A percentile compares a stretch with the other conserved stretches of the same genome.
phyloP scores from a whole-genome alignment of 2,329 filamentous ascomycete species.

The Cordyceps fumosorosea region DNA sequence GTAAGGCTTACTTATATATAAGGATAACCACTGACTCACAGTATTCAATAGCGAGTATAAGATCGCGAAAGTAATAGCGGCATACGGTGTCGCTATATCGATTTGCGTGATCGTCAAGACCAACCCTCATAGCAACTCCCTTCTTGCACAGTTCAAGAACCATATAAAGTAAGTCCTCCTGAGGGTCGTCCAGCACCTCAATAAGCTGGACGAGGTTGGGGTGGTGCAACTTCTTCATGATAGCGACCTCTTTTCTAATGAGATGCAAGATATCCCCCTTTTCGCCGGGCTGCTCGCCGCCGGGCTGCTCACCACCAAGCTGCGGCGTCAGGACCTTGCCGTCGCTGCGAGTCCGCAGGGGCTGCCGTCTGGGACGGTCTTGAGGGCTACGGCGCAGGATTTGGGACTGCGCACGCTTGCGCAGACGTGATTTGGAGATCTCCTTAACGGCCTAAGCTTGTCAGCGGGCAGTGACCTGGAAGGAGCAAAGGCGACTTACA shows the following conservation, averaged over 20 bases:
- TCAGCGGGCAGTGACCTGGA: too few relatives aligned
- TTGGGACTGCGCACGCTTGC: conserved; percentile 85
- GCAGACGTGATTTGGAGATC: conserved; percentile 86
- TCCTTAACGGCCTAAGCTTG: conserved; percentile 78
- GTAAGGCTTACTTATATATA: too few relatives aligned
- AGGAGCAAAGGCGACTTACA: conserved; percentile 64
- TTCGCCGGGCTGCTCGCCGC: too few relatives aligned
- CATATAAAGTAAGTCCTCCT: conserved; percentile 96
- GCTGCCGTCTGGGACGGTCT: conserved; percentile 32
- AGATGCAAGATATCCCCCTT: conserved; percentile 69
- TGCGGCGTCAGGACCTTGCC: conserved; percentile 23
- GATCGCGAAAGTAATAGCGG: conserved; percentile 87
- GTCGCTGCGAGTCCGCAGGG: conserved; percentile 19
- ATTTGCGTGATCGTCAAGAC: conserved; percentile 74
- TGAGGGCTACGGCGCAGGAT: conserved; percentile 55
- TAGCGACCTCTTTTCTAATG: conserved; percentile 93
- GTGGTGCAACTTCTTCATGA: conserved; percentile 98
- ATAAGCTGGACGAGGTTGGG: conserved; percentile 88
- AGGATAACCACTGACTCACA: too few relatives aligned
- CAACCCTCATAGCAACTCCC: conserved; percentile 93
- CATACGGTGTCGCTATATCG: conserved; percentile 79
- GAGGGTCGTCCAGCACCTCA: conserved; percentile 91
- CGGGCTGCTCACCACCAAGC: conserved; percentile 26
- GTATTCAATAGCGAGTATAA: conserved; percentile 93
- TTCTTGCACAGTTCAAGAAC: conserved; percentile 99